phyloP scores from a whole-genome alignment of 116 monocot genomes.

The Iris pallida region DNA sequence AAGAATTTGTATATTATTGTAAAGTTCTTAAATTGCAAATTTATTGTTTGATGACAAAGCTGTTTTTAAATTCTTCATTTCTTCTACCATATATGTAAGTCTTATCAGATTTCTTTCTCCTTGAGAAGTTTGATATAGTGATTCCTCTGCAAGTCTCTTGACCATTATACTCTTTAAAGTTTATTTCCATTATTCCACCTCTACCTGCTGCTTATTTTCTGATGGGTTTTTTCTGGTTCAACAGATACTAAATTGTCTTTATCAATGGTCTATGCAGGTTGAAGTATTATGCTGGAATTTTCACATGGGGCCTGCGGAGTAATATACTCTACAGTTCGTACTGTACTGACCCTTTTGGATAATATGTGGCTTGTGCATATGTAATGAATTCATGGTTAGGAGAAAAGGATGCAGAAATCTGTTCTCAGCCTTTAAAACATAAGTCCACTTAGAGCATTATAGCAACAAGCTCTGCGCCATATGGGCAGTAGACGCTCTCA shows the following conservation, averaged over 20 bases:
- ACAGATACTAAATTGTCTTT: background rate
- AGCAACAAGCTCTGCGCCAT: constrained; percentile 13
- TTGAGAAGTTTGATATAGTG: background rate
- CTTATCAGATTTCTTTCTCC: background rate
- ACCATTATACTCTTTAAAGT: background rate
- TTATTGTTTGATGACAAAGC: background rate
- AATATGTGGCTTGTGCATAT: constrained; percentile 3
- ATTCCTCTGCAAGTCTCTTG: background rate
- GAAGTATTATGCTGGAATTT: constrained; percentile 17
- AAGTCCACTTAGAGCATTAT: constrained; percentile 22
- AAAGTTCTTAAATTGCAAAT: background rate
- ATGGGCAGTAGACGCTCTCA: constrained; percentile 37
- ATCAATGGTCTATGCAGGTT: constrained; percentile 5
- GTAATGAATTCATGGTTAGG: constrained; percentile 2
- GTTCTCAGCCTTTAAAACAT: constrained; percentile 17
- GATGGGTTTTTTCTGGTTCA: background rate
- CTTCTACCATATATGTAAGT: background rate
- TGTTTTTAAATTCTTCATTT: background rate
- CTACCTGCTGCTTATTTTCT: background rate
- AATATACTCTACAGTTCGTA: background rate
- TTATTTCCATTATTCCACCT: background rate
- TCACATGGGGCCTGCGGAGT: background rate
- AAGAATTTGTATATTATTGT: background rate
- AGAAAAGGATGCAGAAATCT: constrained; percentile 32
- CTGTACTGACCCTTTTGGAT: background rate